A percentile compares a stretch with the other conserved stretches of the same genome.
These are phyloP conservation scores for Phyllosticta paracitricarpa DNA, from an alignment of 2,329 filamentous ascomycete species.

Conservation along the genomic window DNA sequence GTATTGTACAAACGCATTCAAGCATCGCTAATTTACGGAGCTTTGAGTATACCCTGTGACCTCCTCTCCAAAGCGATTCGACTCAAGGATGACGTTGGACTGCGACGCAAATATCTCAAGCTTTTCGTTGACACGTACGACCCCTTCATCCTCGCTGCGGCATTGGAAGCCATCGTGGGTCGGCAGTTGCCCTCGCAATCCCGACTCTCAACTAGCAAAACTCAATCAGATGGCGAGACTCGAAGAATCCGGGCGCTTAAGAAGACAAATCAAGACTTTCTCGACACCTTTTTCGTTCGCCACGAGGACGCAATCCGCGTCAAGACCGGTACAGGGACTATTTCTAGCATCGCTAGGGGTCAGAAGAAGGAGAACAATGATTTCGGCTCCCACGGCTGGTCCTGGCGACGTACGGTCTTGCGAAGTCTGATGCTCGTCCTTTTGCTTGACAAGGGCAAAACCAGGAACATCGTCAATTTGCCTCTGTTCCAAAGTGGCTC, in stretches of 20 bases:
- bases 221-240: slow-evolving; percentile 24
- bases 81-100: slow-evolving; percentile 47
- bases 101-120: slow-evolving; percentile 46
- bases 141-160: slow-evolving; percentile 38
- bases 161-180: slow-evolving; percentile 50
- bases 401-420: slow-evolving; percentile 46
- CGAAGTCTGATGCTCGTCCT: slow-evolving; percentile 51
- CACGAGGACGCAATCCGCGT: slow-evolving; percentile 45
- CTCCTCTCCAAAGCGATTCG: slow-evolving; percentile 35
- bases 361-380: slow-evolving; percentile 24
- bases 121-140: slow-evolving; percentile 52
- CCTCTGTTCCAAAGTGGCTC: slow-evolving; percentile 46
- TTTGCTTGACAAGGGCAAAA: slow-evolving; percentile 47
- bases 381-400: slow-evolving; percentile 35
- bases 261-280: slow-evolving; percentile 40
- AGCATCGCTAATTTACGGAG: slow-evolving; percentile 48
- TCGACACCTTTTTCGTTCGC: slow-evolving; percentile 48
- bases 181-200: slow-evolving; percentile 35
- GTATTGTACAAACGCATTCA: slow-evolving; percentile 47
- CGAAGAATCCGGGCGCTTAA: slow-evolving; percentile 27
- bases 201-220: slow-evolving; percentile 27
- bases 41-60: slow-evolving; percentile 46
- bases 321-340: slow-evolving; percentile 28
- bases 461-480: slow-evolving; percentile 23
- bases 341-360: slow-evolving; percentile 28